Conservation (phyloP, 106 monocot genomes). For the Dioscorea dumetorum region DNA sequence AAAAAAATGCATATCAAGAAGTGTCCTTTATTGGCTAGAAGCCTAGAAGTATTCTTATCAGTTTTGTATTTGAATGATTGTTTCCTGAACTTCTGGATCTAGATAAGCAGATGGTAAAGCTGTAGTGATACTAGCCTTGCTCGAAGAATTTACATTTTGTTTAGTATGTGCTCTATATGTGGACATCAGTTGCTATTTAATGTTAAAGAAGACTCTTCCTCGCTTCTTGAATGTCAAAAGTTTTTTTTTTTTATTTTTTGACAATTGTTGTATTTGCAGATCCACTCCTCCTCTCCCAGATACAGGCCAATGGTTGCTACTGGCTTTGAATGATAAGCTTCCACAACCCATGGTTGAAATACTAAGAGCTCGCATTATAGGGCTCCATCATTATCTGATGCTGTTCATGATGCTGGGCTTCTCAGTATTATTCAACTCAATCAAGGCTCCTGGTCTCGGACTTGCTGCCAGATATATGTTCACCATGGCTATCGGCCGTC, state of each 20-base stretch:
- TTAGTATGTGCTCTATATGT: too few relatives aligned
- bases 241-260: too few relatives aligned
- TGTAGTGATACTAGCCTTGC: too few relatives aligned
- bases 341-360: slow-evolving; percentile 54
- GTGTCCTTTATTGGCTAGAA: too few relatives aligned
- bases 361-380: slow-evolving; percentile 75
- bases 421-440: slow-evolving; percentile 80
- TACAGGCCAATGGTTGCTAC: slow-evolving; percentile 93
- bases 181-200: too few relatives aligned
- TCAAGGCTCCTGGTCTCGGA: slow-evolving; percentile 91
- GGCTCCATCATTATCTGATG: slow-evolving; percentile 91
- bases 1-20: too few relatives aligned
- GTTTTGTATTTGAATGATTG: too few relatives aligned
- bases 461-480: slow-evolving; percentile 94
- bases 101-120: too few relatives aligned
- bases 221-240: neutral
- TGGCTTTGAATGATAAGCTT: slow-evolving; percentile 85
- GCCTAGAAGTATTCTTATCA: too few relatives aligned
- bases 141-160: too few relatives aligned
- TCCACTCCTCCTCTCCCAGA: slow-evolving; percentile 91
- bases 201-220: neutral
- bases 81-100: too few relatives aligned
- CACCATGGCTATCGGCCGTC: slow-evolving; percentile 90
- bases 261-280: slow-evolving; percentile 34
- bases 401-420: slow-evolving; percentile 90